A percentile compares a stretch with the other conserved stretches of the same genome.
These are phyloP conservation scores for Cryptococcus sp. DNA, from an alignment of 1,284 basidiomycete species.

Conservation along the genomic window DNA sequence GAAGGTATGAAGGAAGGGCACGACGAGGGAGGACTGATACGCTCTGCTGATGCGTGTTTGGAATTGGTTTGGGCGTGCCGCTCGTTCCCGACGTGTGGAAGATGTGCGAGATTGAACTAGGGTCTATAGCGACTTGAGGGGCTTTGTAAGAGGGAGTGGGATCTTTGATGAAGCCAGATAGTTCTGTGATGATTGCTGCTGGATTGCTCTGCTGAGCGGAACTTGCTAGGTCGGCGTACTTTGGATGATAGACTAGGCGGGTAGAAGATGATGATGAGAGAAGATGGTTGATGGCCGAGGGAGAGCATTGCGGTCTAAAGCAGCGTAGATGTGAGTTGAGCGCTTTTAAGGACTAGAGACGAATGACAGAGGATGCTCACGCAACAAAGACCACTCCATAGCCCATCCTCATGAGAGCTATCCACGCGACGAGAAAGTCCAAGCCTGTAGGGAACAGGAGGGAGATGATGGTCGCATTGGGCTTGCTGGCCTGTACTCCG, in stretches of 20 bases:
- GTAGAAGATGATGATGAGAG: slow-evolving; percentile 36
- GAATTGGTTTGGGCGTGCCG: slow-evolving; percentile 52
- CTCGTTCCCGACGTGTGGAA: slow-evolving; percentile 54
- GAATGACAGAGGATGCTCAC: slow-evolving; percentile 24
- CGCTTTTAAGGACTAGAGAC: background rate
- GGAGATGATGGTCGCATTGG: slow-evolving; percentile 33
- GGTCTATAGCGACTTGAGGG: slow-evolving; percentile 7
- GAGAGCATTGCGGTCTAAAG: slow-evolving; percentile 47
- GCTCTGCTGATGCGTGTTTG: slow-evolving; percentile 35
- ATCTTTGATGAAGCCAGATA: slow-evolving; percentile 6
- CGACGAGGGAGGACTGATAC: slow-evolving; percentile 40
- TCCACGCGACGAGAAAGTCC: slow-evolving; percentile 50
- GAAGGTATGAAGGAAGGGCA: slow-evolving; percentile 25
- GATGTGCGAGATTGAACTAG: slow-evolving; percentile 44
- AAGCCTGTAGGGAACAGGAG: slow-evolving; percentile 51
- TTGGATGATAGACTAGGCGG: slow-evolving; percentile 42
- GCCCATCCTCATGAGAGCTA: slow-evolving; percentile 50
- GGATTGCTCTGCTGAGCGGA: slow-evolving; percentile 8
- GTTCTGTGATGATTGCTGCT: background rate
- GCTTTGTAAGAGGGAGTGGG: no score
- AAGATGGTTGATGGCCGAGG: slow-evolving; percentile 48
- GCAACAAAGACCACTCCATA: slow-evolving; percentile 53
- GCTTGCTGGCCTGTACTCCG: slow-evolving; percentile 13
- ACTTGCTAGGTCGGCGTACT: slow-evolving; percentile 36
- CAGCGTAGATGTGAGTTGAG: no score